Evolutionary conservation across 176 grass and related monocot genomes (phyloP), one percentile per base, ranked within the genome.

Genomic region (Stipa capillata): DNA sequence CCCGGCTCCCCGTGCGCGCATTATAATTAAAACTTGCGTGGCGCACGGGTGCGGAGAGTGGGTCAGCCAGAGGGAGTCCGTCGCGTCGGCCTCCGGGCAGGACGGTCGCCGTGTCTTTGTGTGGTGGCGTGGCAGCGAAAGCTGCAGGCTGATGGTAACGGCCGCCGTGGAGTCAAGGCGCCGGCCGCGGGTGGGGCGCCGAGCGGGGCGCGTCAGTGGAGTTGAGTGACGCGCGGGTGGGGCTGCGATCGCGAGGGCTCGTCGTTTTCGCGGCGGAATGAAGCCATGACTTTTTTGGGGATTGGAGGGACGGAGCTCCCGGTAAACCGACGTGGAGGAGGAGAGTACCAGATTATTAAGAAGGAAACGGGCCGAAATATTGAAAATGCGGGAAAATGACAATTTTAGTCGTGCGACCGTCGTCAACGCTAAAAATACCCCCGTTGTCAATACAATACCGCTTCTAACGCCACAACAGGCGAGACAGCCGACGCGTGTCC

Each of bases 111-210:
- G 67, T 48, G 69, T 64, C 56, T 33, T 32, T 2, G 69, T 28
- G 66, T 2, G 58, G 82, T 16, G 11, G 65, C 74, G 57, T 69
- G 66, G 41, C 23, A 58, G 54, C 6, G 44, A 69, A 21, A 62
- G 67, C 40, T 58, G 51, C 67, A 14, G 34, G 39, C 27, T 14
- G 75, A 87, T 18, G 75, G 87, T 70, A 82, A 85, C 35, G 82
- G 87, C 62, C 34, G 7, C 56, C n/a, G 84, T 39, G 79, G 35
- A 79, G 81, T 81, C 82, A 84, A 85, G 76, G 69, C 59, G 43
- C 77, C 32, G 78, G 77, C 49, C 29, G 82, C 35, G 70, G 69
- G 70, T 1, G 61, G 59, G 16, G 47, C n/a, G 55, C 52, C 27
- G 7, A n/a, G 62, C 7, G 37, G 37, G 25, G 31, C 32, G 24